Conservation (phyloP, 805 yeast genomes). For the Nakazawaea ishiwadae region DNA sequence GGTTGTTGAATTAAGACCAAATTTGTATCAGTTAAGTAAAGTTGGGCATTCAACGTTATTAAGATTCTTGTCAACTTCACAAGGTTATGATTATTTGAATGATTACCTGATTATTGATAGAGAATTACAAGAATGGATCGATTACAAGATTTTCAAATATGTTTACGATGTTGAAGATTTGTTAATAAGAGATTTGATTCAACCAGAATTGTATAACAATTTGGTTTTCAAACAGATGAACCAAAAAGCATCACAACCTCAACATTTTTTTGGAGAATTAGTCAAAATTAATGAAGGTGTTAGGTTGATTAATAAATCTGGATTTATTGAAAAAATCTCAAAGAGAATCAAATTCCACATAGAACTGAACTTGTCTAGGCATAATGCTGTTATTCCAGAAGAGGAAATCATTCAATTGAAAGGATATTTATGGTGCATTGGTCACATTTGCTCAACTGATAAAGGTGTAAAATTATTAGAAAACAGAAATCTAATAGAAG, state of each 20-base stretch:
- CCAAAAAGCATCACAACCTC: slow-evolving; percentile 30
- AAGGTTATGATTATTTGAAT: slow-evolving; percentile 65
- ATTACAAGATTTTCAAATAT: slow-evolving; percentile 39
- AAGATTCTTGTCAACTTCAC: slow-evolving; percentile 57
- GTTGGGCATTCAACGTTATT: slow-evolving; percentile 46
- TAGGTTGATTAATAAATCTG: slow-evolving; percentile 47
- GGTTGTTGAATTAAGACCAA: slow-evolving; percentile 52
- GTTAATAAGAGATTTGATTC: slow-evolving; percentile 20
- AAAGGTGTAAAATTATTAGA: slow-evolving; percentile 63
- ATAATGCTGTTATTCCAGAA: slow-evolving; percentile 23
- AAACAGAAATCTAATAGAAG: slow-evolving; percentile 38
- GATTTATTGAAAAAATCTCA: slow-evolving; percentile 27
- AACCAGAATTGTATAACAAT: slow-evolving; percentile 11
- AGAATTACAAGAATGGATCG: slow-evolving; percentile 69
- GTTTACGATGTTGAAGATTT: slow-evolving; percentile 42
- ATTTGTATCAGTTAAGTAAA: slow-evolving; percentile 31
- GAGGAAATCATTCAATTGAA: slow-evolving; percentile 46
- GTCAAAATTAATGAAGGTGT: slow-evolving; percentile 81
- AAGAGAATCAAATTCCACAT: slow-evolving; percentile 14
- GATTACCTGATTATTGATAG: slow-evolving; percentile 54
- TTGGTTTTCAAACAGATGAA: slow-evolving; percentile 3
- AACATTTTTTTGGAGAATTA: slow-evolving; percentile 76
- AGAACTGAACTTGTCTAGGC: slow-evolving; percentile 17
- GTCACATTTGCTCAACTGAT: slow-evolving; percentile 71
- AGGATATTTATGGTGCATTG: slow-evolving; percentile 83